phyloP scores from a whole-genome alignment of 176 grass and related monocot genomes.

The Cocos nucifera region DNA sequence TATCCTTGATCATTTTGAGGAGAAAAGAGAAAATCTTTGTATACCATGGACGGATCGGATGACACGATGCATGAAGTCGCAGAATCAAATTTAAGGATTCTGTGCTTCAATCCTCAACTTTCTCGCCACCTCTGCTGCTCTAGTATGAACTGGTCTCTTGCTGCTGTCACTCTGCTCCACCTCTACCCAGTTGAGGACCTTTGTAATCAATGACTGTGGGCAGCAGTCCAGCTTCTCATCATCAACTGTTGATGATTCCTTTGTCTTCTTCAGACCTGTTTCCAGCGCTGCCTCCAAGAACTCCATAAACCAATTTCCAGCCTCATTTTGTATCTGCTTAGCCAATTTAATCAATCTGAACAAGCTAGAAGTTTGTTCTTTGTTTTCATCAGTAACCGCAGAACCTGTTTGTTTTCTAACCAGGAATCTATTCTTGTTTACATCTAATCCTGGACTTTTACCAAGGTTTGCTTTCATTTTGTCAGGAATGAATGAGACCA shows the following conservation, averaged over 20 bases:
- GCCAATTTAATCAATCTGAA: slow-evolving; percentile 52
- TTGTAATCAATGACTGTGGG: slow-evolving; percentile 61
- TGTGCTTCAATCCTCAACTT: slow-evolving; percentile 87
- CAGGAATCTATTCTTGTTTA: slow-evolving; percentile 13
- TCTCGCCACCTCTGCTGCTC: slow-evolving; percentile 48
- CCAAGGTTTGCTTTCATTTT: slow-evolving; percentile 13
- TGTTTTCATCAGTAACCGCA: neutral
- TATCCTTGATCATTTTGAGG: slow-evolving; percentile 29
- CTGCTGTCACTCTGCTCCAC: slow-evolving; percentile 53
- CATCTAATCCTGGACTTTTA: slow-evolving; percentile 22
- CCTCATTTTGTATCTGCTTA: slow-evolving; percentile 52
- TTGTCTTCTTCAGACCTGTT: slow-evolving; percentile 58
- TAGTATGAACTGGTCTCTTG: slow-evolving; percentile 42
- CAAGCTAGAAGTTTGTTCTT: slow-evolving; percentile 18
- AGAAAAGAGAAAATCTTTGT: no score
- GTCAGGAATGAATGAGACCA: slow-evolving; percentile 29
- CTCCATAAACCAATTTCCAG: slow-evolving; percentile 76
- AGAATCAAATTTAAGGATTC: slow-evolving; percentile 30
- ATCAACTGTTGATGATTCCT: slow-evolving; percentile 3
- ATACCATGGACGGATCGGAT: no score
- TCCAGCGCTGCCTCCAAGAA: slow-evolving; percentile 66
- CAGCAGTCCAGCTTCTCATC: slow-evolving; percentile 30
- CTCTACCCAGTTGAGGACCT: slow-evolving; percentile 88
- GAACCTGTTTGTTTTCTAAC: neutral
- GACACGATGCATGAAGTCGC: no score